Evolutionary conservation across 2,329 filamentous ascomycete species (phyloP), one percentile per base, ranked within the genome.

Genomic region (Aspergillus brasiliensis): DNA sequence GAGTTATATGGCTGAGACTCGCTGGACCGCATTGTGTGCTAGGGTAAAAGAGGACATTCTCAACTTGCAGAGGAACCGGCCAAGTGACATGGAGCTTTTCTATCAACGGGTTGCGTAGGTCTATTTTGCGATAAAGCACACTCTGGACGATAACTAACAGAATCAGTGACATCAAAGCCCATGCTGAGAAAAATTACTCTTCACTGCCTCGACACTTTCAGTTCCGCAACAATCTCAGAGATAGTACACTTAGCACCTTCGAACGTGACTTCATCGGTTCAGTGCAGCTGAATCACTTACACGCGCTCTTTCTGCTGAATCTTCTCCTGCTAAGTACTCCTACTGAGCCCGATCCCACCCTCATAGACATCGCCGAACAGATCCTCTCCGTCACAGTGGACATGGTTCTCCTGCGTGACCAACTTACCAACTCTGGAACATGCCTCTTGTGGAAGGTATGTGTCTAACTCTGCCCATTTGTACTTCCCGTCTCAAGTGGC

Each of bases 311-410:
- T 37, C 56, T 72, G 10, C 60, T 69, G 4, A 60, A 65, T 3
- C 65, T 71, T 2, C 46, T 71, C 15, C 48, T 67, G 4, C 57
- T 70, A 1, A 64, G 67, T 53, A 67, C 65, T 2, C 68, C 67
- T 8, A 64, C 67, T 8, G 68, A 69, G 17, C 70, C 69, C 1
- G 66, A 69, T 60, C 59, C 60, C 2, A 59, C 64, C 2, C 68
- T 71, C 8, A 62, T 71, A 10, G 62, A 68, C 28, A 68, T 67
- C 2, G 69, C 71, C 4, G 66, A 66, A 2, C 63, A 72, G 38
- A 73, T 72, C 59, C 64, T 73, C 19, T 60, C 65, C 3, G 59
- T 71, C 0, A 65, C 71, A 6, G 68, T 72, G 8, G 69, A 72
- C n/a, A 58, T 63, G 8, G 67, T 72, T 19, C 52, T 71, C 13